Evolutionary conservation across 2,329 filamentous ascomycete species (phyloP).

Genomic region (Trichoderma gracile): DNA sequence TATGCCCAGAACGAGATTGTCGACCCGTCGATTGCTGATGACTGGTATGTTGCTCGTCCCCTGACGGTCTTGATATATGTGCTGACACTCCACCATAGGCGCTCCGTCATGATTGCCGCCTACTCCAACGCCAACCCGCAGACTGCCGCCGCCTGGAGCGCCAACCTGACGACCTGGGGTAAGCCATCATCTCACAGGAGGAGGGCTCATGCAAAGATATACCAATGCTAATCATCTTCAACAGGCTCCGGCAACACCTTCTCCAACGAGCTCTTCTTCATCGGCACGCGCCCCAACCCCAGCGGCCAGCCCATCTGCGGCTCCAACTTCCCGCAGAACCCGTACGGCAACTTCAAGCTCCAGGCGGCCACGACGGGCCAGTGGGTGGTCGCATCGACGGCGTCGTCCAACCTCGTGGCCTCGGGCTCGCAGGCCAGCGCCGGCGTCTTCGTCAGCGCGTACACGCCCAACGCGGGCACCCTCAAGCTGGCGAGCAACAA

Average conservation of each 20-base stretch:
- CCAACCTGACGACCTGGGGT: slow-evolving; percentile 32
- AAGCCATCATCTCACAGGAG: background rate
- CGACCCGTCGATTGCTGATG: slow-evolving; percentile 30
- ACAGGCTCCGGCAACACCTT: slow-evolving; percentile 31
- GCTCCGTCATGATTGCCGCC: slow-evolving; percentile 32
- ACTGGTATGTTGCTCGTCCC: slow-evolving; percentile 29
- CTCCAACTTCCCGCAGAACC: slow-evolving; percentile 30
- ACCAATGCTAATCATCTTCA: background rate
- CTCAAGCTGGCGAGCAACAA: slow-evolving; percentile 26
- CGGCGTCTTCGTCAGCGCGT: slow-evolving; percentile 29
- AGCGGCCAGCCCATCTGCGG: slow-evolving; percentile 31
- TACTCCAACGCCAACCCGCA: slow-evolving; percentile 32
- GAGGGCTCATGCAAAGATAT: no score
- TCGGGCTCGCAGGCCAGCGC: slow-evolving; percentile 25
- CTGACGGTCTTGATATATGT: no score
- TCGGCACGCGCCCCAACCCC: slow-evolving; percentile 32
- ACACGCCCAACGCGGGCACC: slow-evolving; percentile 30
- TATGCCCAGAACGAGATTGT: slow-evolving; percentile 31
- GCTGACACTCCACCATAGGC: slow-evolving; percentile 22
- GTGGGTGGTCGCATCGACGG: slow-evolving; percentile 28
- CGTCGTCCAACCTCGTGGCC: slow-evolving; percentile 29
- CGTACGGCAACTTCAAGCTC: slow-evolving; percentile 31
- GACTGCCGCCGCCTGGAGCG: slow-evolving; percentile 30
- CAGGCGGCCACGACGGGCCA: slow-evolving; percentile 27
- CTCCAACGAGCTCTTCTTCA: slow-evolving; percentile 33